phyloP scores from a whole-genome alignment of 2,329 filamentous ascomycete genomes.

The Beauveria caledonica region DNA sequence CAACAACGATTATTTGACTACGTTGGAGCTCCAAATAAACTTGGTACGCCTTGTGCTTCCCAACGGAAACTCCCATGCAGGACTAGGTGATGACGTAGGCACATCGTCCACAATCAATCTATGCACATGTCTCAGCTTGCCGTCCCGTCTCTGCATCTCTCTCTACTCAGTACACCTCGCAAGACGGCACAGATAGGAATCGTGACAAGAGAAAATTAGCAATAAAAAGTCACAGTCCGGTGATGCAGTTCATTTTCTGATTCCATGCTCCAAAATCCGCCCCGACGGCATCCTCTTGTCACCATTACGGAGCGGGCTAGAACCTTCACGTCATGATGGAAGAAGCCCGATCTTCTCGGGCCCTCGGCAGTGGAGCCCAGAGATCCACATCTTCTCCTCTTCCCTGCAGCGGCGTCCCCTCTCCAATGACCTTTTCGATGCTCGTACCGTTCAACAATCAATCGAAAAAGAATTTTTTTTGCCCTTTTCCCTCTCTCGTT shows the following conservation, averaged over 20 bases:
- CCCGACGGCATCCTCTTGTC: not conserved
- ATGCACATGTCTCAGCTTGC: not conserved
- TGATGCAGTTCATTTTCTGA: no score
- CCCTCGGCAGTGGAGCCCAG: conserved; percentile 4
- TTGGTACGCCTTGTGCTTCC: no score
- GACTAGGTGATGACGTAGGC: not conserved
- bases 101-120: not conserved
- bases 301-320: not conserved
- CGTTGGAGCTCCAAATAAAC: no score
- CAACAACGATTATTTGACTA: no score
- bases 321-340: not conserved
- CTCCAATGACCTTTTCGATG: not conserved
- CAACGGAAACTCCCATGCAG: no score
- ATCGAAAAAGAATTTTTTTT: not conserved
- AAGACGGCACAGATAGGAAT: no score
- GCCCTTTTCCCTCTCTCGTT: not conserved
- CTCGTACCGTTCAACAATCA: not conserved
- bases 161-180: not conserved
- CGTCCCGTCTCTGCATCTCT: not conserved
- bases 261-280: not conserved
- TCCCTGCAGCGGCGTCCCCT: not conserved
- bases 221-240: no score
- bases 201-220: no score
- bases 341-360: conserved; percentile 2
- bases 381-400: not conserved